Percentiles rank a stretch among this genome's conserved stretches.
These are phyloP conservation scores for Vitis hybrid DNA, from an alignment of 177 flowering plant genomes.

Conservation along the genomic window DNA sequence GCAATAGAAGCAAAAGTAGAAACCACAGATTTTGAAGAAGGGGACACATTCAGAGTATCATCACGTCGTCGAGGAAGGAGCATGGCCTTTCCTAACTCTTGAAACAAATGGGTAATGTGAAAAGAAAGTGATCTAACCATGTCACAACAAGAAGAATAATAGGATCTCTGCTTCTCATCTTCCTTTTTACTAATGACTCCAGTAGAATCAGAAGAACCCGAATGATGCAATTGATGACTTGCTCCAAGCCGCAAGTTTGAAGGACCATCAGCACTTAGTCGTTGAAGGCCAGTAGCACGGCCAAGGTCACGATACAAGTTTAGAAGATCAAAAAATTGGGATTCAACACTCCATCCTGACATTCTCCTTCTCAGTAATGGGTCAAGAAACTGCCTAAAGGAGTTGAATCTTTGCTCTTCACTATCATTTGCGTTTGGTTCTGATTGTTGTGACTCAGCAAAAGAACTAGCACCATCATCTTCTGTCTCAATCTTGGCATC, in stretches of 20 bases:
- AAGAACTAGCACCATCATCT: constrained; percentile 43
- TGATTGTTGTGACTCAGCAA: constrained; percentile 44
- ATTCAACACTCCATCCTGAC: constrained; percentile 86
- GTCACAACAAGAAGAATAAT: constrained; percentile 82
- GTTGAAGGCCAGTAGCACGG: constrained; percentile 71
- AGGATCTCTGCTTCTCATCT: constrained; percentile 66
- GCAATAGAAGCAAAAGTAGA: constrained; percentile 67
- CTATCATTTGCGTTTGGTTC: constrained; percentile 45
- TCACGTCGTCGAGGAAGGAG: constrained; percentile 93
- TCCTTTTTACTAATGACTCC: constrained; percentile 36
- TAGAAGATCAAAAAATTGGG: constrained; percentile 89
- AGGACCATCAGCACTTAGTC: constrained; percentile 45
- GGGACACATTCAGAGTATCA: constrained; percentile 64
- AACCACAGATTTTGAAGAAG: constrained; percentile 78
- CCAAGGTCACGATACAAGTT: constrained; percentile 83
- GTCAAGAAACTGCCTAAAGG: constrained; percentile 87
- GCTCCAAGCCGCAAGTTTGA: constrained; percentile 48
- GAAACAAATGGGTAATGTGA: constrained; percentile 85
- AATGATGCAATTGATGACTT: constrained; percentile 36
- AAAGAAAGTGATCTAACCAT: constrained; percentile 85
- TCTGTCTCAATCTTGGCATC: constrained; percentile 63
- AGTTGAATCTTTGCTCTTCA: constrained; percentile 75
- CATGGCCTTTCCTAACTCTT: constrained; percentile 92
- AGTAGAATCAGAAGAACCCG: constrained; percentile 43
- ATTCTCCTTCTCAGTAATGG: constrained; percentile 76